These are phyloP conservation scores for Magnolia officinalis DNA, from an alignment of 164 flowering plant species.

Conservation along the genomic window DNA sequence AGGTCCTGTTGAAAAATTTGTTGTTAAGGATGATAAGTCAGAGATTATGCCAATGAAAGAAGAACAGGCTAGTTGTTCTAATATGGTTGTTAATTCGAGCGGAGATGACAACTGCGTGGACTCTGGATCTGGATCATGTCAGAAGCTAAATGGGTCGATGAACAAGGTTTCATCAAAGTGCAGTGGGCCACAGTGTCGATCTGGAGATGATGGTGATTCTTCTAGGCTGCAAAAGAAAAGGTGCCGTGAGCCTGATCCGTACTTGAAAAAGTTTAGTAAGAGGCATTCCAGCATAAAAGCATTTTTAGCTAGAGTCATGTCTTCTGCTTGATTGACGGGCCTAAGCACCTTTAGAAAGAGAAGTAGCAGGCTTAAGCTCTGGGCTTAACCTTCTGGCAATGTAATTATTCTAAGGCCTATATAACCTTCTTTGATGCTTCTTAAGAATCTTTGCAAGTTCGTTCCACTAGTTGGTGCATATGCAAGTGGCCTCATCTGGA, in stretches of 20 bases:
- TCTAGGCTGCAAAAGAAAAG: constrained; percentile 1
- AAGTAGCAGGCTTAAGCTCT: constrained; percentile 21
- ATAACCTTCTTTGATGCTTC: constrained; percentile 24
- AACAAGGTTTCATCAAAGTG: constrained; percentile 6
- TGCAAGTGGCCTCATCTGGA: constrained; percentile 14
- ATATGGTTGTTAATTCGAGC: constrained; percentile 18
- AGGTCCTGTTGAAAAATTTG: constrained; percentile 2
- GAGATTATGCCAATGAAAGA: constrained; percentile 20
- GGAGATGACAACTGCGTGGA: constrained; percentile 24
- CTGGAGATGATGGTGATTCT: constrained; percentile 7
- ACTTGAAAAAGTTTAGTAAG: constrained; percentile 26
- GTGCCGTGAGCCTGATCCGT: constrained; percentile 20
- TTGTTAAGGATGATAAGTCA: constrained; percentile 8
- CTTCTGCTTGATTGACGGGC: background rate
- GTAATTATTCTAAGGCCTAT: constrained; percentile 20
- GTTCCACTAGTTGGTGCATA: constrained; percentile 15
- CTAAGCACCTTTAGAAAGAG: constrained; percentile 10
- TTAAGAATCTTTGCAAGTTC: constrained; percentile 22
- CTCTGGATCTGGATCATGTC: constrained; percentile 18
- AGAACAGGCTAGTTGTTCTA: constrained; percentile 38
- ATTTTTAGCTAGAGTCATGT: constrained; percentile 5
- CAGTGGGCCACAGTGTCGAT: background rate
- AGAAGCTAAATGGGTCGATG: constrained; percentile 5
- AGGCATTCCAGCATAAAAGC: constrained; percentile 11
- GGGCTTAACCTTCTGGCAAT: constrained; percentile 9